Conservation (phyloP, 1,284 basidiomycete species). For the Polyporus tsugae region DNA sequence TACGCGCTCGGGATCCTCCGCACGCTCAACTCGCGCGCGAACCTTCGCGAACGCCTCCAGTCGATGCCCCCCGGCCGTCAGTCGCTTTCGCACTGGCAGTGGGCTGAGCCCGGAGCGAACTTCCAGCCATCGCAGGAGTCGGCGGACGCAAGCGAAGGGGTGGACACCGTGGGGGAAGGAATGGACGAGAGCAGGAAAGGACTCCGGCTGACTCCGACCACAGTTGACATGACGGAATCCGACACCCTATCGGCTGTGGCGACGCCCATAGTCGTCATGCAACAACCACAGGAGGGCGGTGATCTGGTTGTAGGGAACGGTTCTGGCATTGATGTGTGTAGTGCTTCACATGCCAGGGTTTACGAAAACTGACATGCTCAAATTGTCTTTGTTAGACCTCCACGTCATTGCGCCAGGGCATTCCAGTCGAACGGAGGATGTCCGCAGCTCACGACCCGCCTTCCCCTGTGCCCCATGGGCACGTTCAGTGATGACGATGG, state of each 20-base stretch:
- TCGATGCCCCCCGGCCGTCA: conserved; percentile 49
- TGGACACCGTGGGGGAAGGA: background rate
- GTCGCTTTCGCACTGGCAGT: conserved; percentile 46
- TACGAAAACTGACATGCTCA: background rate
- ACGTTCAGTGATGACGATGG: background rate
- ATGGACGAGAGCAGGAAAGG: background rate
- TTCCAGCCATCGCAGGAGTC: background rate
- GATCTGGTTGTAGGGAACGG: background rate
- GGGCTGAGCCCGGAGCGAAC: conserved; percentile 25
- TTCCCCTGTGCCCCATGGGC: background rate
- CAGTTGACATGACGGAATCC: conserved; percentile 2
- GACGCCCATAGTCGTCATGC: background rate
- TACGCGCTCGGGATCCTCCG: conserved; percentile 57
- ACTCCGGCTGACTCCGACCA: background rate
- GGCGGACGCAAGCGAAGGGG: background rate
- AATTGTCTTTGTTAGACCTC: background rate
- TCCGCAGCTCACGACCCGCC: background rate
- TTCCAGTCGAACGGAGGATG: background rate
- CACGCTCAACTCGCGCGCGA: conserved; percentile 53
- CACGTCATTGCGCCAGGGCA: background rate
- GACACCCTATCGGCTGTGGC: background rate
- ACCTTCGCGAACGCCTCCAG: conserved; percentile 50
- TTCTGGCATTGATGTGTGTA: background rate
- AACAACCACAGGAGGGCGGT: background rate
- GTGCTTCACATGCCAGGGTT: background rate